These are phyloP conservation scores for Pseudoneurospora amorphoporcata DNA, from an alignment of 495 filamentous ascomycete genomes.

Conservation along the genomic window DNA sequence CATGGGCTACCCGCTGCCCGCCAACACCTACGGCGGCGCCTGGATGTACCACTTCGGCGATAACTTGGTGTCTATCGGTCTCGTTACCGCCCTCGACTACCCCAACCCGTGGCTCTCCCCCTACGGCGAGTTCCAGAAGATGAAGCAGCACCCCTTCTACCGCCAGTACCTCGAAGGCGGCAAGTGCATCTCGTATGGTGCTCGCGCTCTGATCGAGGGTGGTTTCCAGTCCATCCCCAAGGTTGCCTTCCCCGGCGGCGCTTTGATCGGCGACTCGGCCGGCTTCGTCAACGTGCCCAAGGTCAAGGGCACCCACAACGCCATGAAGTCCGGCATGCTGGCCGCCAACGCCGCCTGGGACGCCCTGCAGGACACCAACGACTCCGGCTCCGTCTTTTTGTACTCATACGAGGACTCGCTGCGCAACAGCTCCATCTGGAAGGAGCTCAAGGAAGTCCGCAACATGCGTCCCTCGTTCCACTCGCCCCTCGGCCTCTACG, in stretches of 20 bases:
- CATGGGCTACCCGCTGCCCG: constrained; percentile 84
- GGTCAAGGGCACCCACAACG: constrained; percentile 96
- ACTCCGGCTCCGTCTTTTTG: constrained; percentile 69
- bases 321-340: constrained; percentile 95
- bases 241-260: constrained; percentile 90
- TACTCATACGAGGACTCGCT: constrained; percentile 90
- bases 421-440: constrained; percentile 83
- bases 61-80: constrained; percentile 86
- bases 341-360: constrained; percentile 81
- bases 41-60: constrained; percentile 99
- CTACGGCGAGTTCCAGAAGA: constrained; percentile 94
- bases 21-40: constrained; percentile 87
- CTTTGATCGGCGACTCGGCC: constrained; percentile 90
- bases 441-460: constrained; percentile 85
- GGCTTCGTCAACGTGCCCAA: constrained; percentile 98
- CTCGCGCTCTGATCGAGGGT: constrained; percentile 86
- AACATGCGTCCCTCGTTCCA: constrained; percentile 97
- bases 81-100: constrained; percentile 93
- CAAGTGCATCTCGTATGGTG: constrained; percentile 96
- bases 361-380: constrained; percentile 49
- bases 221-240: constrained; percentile 97
- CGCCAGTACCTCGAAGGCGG: constrained; percentile 74
- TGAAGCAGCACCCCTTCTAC: constrained; percentile 95
- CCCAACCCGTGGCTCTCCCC: constrained; percentile 93
- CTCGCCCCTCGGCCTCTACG: constrained; percentile 69